A percentile compares a stretch with the other conserved stretches of the same genome.
These are phyloP conservation scores for Yarrowia porcina DNA, from an alignment of 805 yeast species.

Conservation along the genomic window DNA sequence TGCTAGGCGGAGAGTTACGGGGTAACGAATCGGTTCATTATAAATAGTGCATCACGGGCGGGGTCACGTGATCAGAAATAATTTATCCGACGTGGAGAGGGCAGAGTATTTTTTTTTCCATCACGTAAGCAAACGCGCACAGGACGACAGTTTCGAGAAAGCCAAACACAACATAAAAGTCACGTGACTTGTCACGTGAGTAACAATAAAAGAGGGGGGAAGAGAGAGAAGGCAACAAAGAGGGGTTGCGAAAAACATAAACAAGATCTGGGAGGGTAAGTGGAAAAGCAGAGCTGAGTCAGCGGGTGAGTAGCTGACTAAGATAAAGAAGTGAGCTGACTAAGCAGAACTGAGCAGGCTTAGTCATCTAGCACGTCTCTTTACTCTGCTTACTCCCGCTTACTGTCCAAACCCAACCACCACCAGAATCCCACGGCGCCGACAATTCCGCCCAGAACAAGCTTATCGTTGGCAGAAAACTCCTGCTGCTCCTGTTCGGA, in stretches of 20 bases:
- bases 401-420: slow-evolving; percentile 33
- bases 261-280: not conserved
- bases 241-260: too few species aligned
- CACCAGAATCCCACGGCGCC: slow-evolving; percentile 41
- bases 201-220: not conserved
- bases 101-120: not conserved
- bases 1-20: slow-evolving; percentile 22
- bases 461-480: slow-evolving; percentile 34
- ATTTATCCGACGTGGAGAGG: too few species aligned
- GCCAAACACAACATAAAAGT: not conserved
- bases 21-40: slow-evolving; percentile 26
- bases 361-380: not conserved
- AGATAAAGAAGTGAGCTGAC: too few species aligned
- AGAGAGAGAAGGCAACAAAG: not conserved
- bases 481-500: not conserved
- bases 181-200: slow-evolving; percentile 5
- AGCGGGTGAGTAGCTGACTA: not conserved
- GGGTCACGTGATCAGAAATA: not conserved
- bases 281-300: not conserved
- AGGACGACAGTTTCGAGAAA: not conserved
- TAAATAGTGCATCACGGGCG: slow-evolving; percentile 1
- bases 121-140: not conserved
- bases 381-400: slow-evolving; percentile 27
- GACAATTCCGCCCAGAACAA: slow-evolving; percentile 36
- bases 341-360: not conserved